Evolutionary conservation across 1,284 basidiomycete species (phyloP).

Genomic region (Sanguinoderma infundibulare): DNA sequence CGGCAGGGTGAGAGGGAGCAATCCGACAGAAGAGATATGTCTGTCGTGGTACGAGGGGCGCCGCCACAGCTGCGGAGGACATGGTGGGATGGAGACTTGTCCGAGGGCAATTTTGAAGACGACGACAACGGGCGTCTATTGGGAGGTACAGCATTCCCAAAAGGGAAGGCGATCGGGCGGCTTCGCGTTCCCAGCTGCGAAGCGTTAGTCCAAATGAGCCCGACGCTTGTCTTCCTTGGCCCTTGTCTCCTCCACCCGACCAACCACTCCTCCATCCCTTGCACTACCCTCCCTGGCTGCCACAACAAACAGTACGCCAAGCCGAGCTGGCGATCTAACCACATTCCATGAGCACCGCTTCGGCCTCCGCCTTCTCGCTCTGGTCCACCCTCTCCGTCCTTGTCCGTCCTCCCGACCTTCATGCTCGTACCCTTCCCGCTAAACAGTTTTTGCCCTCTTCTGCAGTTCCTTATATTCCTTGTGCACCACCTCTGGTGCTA

Average conservation of each 20-base stretch:
- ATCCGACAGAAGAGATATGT: neutral
- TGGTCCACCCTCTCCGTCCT: slow-evolving; percentile 70
- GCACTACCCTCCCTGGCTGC: neutral
- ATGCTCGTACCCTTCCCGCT: neutral
- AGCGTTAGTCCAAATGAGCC: neutral
- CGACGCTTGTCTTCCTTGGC: neutral
- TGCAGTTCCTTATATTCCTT: slow-evolving; percentile 68
- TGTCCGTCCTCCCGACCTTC: slow-evolving; percentile 43
- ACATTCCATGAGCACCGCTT: slow-evolving; percentile 63
- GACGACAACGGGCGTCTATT: neutral
- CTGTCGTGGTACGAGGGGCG: neutral
- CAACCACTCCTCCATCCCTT: neutral
- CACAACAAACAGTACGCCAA: slow-evolving; percentile 11
- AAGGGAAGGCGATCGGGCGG: neutral
- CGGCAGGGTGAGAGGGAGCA: neutral
- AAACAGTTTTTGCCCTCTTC: neutral
- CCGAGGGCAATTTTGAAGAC: neutral
- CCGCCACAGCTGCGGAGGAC: neutral
- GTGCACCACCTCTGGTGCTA: slow-evolving; percentile 74
- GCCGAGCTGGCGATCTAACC: slow-evolving; percentile 1
- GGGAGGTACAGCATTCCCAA: neutral
- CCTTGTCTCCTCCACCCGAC: neutral
- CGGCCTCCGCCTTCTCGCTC: slow-evolving; percentile 68
- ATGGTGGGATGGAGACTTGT: neutral
- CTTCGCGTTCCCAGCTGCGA: neutral